Conservation (phyloP, 2,329 filamentous ascomycete species). For the Pseudomassariella vexata region DNA sequence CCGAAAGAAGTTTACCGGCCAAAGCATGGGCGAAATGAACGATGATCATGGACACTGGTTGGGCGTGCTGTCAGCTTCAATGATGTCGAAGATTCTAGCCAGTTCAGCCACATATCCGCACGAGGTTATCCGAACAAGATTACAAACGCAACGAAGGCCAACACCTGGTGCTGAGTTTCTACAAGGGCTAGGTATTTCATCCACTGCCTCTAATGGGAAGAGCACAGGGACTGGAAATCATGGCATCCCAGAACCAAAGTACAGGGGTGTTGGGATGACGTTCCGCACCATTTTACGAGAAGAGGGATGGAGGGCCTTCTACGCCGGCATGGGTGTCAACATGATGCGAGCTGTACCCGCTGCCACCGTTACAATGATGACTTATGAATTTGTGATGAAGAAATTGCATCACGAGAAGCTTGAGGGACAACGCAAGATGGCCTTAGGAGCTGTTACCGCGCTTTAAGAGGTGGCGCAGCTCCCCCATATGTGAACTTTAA, state of each 20-base stretch:
- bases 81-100: constrained; percentile 89
- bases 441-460: background rate
- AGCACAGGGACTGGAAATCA: constrained; percentile 30
- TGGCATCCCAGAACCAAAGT: constrained; percentile 41
- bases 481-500: background rate
- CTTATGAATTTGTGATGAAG: constrained; percentile 75
- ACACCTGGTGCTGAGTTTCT: constrained; percentile 48
- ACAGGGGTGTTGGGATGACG: constrained; percentile 75
- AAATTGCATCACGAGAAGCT: constrained; percentile 38
- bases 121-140: constrained; percentile 85
- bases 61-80: constrained; percentile 81
- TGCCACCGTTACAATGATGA: constrained; percentile 95
- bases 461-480: background rate
- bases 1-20: constrained; percentile 83
- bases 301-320: constrained; percentile 95
- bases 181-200: constrained; percentile 41
- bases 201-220: constrained; percentile 35
- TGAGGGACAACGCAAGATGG: constrained; percentile 30
- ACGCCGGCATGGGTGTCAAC: constrained; percentile 95
- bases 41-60: constrained; percentile 63
- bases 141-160: constrained; percentile 87
- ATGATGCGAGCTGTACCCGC: constrained; percentile 94
- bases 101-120: constrained; percentile 96
- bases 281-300: constrained; percentile 80
- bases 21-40: constrained; percentile 71